Evolutionary conservation across 2,329 filamentous ascomycete species (phyloP), one percentile per base, ranked within the genome.

Genomic region (Hymenoscyphus linearis): DNA sequence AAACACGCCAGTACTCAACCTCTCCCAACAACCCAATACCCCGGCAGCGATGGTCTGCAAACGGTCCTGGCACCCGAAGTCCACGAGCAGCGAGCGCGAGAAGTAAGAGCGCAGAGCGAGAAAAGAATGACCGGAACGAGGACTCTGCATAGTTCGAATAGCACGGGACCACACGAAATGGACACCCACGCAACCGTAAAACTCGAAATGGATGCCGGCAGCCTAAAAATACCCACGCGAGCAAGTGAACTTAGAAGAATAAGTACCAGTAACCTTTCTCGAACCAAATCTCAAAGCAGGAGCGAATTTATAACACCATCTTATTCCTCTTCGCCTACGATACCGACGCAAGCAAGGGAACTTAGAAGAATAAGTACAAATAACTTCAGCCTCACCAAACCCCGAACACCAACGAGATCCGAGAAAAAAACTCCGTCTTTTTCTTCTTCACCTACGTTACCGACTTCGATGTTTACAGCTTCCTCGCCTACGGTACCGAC

Each of bases 201-300:
- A 31, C 40, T 50, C 59, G 59, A 60, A 34, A 53, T 60, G 54
- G 54, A 57, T 25, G 59, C 59, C 10, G 59, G 54, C 18, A 26
- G 18, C 14, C 44, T 60, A 2, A 53, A 60, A 13, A 22, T 40
- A 27, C 37, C 52, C 16, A 58, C 36, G 18, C 12, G 16, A 27
- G 44, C 37, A 18, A 36, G 34, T 34, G n/a, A n/a, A n/a, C n/a
- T n/a, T n/a, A n/a, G n/a, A n/a, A n/a, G n/a, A n/a, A n/a, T n/a
- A n/a, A n/a, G n/a, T n/a, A n/a, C n/a, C n/a, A n/a, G n/a, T n/a
- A n/a, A n/a, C n/a, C n/a, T n/a, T n/a, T n/a, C n/a, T n/a, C n/a
- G n/a, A n/a, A n/a, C n/a, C n/a, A n/a, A n/a, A n/a, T n/a, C n/a
- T n/a, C n/a, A n/a, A n/a, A n/a, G n/a, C n/a, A n/a, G n/a, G n/a